These are phyloP conservation scores for Hirsutella thompsonii DNA, from an alignment of 2,329 filamentous ascomycete genomes.

Conservation along the genomic window DNA sequence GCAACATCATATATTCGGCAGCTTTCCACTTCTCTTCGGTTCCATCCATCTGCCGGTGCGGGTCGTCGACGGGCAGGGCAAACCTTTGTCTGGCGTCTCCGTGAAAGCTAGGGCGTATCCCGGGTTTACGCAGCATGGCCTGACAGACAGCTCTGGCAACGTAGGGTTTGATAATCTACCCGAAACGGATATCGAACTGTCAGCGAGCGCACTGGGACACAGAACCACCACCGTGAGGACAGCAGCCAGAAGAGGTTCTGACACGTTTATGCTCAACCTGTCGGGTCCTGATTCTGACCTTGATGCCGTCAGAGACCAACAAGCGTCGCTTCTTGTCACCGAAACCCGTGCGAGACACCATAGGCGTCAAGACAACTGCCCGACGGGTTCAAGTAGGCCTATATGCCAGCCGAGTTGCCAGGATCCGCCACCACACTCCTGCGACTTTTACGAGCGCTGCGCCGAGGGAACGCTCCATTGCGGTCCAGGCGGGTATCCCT, in stretches of 20 bases:
- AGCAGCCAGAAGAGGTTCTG: background rate
- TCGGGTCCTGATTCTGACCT: background rate
- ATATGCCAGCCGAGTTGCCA: constrained; percentile 5
- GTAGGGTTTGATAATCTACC: background rate
- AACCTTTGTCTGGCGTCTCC: background rate
- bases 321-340: background rate
- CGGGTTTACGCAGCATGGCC: background rate
- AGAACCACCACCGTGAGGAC: background rate
- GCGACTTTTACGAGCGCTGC: constrained; percentile 4
- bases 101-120: background rate
- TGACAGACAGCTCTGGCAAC: background rate
- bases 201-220: background rate
- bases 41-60: background rate
- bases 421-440: constrained; percentile 1
- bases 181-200: background rate
- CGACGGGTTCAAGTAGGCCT: background rate
- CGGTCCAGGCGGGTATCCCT: constrained; percentile 1
- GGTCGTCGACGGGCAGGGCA: background rate
- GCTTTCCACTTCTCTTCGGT: background rate
- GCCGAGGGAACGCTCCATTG: constrained; percentile 1
- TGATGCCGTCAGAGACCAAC: background rate
- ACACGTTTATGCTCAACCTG: background rate
- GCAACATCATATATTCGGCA: background rate
- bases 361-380: background rate
- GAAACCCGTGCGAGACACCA: background rate